Conservation (phyloP, 345 rosid genomes). For the Acer yangbiense region DNA sequence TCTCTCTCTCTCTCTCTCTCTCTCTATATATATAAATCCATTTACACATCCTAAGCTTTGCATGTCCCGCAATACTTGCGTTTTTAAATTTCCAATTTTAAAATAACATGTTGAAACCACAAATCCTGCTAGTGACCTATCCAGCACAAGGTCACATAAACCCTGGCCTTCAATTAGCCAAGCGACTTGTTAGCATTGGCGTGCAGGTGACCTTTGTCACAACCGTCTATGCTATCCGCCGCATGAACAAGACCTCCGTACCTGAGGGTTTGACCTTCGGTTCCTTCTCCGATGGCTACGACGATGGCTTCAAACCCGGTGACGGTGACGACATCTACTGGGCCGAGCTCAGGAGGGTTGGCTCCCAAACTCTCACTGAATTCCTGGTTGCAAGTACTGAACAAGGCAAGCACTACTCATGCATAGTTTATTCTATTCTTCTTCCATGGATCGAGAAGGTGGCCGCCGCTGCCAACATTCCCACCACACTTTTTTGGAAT, state of each 20-base stretch:
- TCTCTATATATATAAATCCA: too few relatives aligned
- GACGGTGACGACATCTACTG: constrained; percentile 23
- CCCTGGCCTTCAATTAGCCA: constrained; percentile 59
- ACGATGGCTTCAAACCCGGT: constrained; percentile 42
- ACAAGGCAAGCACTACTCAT: constrained; percentile 31
- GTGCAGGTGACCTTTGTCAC: constrained; percentile 54
- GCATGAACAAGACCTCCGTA: constrained; percentile 34
- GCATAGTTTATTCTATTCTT: constrained; percentile 47
- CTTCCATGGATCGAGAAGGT: constrained; percentile 57
- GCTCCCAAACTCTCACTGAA: constrained; percentile 38
- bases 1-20: too few relatives aligned
- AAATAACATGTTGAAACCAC: constrained; percentile 32
- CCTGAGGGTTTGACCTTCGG: constrained; percentile 46
- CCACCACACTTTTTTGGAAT: constrained; percentile 53
- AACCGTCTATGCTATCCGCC: constrained; percentile 36
- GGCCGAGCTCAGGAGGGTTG: constrained; percentile 44
- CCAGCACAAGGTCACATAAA: constrained; percentile 73
- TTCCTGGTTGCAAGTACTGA: constrained; percentile 20
- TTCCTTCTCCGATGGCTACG: constrained; percentile 64
- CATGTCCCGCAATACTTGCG: too few relatives aligned
- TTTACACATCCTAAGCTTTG: too few relatives aligned
- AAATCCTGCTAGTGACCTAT: constrained; percentile 51
- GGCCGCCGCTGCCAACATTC: constrained; percentile 46
- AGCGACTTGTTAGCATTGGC: constrained; percentile 49
- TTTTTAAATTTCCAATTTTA: too few relatives aligned